Base-by-base conservation (phyloP, 352 stramenopile species). In the Globisporangium sylvaticum region DNA sequence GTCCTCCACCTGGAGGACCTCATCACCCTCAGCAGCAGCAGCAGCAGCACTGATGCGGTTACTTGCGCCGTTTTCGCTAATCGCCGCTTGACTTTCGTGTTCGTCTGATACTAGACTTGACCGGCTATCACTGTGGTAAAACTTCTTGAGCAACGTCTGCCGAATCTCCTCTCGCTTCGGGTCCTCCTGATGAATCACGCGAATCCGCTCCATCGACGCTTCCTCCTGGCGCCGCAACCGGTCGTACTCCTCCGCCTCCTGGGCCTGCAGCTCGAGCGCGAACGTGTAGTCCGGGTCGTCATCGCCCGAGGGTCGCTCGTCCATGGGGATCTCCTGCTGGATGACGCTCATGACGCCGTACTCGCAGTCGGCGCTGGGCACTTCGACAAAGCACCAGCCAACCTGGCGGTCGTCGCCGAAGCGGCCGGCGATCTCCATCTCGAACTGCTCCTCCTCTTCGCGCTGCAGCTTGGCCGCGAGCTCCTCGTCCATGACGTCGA, bases 211-310 rank as follows among this genome's bases (percentile, higher is more conserved):
- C 65, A 88, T 88, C 3, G 83, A 89, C 7, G 83, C 84, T 5
- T 80, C 83, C 53, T 91, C 76, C 48, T 91, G 83, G 25, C 83
- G 83, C 25, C 83, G 76, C 61, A 91, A 73, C 29, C 83, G 80
- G 68, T 91, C 81, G 70, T 91, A 91, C 58, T 91, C 79, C 64
- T 91, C 83, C 22, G 83, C 83, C 44, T 91, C 83, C 32, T 91
- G 83, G 0, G 83, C 81, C 61, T 91, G 83, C 32, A 91, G 66
- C 70, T 91, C 83, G 29, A 91, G 72, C 20, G 83, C 83, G 56
- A 91, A 87, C n/a, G 78, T 83, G 64, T 91, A 91, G 68, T 91
- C 83, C 37, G 83, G 79, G 65, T 91, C 83, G 42, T 84, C 77
- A 29, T 69, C 58, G 22, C 44, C 56, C 27, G 63, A 31, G 2